Conservation (phyloP, 2,329 filamentous ascomycete genomes). For the Esteya vermicola region DNA sequence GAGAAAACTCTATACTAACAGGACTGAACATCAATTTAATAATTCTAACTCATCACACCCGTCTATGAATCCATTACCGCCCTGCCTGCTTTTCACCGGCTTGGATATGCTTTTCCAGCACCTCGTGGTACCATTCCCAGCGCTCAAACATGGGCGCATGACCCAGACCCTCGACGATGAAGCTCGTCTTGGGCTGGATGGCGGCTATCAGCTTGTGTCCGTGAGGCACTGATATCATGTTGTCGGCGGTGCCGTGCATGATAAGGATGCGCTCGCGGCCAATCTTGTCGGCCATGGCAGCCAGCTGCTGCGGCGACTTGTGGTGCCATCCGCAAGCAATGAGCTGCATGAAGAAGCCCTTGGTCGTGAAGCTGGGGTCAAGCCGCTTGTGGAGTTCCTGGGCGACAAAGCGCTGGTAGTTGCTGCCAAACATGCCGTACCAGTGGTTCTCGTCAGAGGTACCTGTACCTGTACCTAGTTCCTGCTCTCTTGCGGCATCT, state of each 20-base stretch:
- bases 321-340: conserved; percentile 68
- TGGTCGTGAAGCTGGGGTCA: conserved; percentile 45
- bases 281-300: conserved; percentile 49
- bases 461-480: too few species aligned
- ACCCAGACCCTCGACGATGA: conserved; percentile 56
- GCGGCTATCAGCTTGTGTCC: conserved; percentile 52
- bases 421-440: conserved; percentile 44
- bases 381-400: conserved; percentile 61
- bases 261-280: conserved; percentile 63
- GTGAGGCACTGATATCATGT: conserved; percentile 64
- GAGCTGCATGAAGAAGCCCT: conserved; percentile 63
- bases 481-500: not conserved
- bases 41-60: too few species aligned
- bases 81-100: conserved; percentile 32
- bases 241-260: conserved; percentile 60
- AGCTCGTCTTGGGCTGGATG: conserved; percentile 44
- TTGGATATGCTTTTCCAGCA: conserved; percentile 43
- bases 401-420: conserved; percentile 71
- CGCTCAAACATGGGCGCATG: conserved; percentile 66
- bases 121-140: conserved; percentile 50
- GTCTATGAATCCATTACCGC: conserved; percentile 3
- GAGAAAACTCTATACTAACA: not conserved
- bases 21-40: not conserved
- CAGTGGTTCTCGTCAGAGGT: conserved; percentile 1
- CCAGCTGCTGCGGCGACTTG: conserved; percentile 55